These are phyloP conservation scores for Xerocomellus dryophilus DNA, from an alignment of 768 basidiomycete genomes.

Conservation along the genomic window DNA sequence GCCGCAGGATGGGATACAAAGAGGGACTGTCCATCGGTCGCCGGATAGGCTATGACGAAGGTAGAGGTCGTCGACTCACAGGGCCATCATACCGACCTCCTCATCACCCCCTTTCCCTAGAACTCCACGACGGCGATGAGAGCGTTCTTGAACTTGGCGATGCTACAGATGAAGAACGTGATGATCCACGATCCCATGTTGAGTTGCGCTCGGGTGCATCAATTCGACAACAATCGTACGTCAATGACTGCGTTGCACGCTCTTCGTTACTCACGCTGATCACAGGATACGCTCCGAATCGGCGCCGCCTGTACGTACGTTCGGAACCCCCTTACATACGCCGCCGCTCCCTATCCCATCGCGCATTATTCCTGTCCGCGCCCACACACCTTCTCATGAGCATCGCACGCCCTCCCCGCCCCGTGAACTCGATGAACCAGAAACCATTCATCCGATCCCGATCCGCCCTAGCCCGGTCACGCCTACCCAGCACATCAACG, in stretches of 20 bases:
- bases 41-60: constrained; percentile 29
- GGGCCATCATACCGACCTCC: constrained; percentile 12
- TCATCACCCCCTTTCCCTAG: constrained; percentile 10
- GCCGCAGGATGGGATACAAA: constrained; percentile 38
- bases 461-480: constrained; percentile 23
- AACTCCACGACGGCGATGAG: constrained; percentile 16
- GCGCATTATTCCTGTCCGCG: constrained; percentile 9
- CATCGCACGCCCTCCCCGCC: constrained; percentile 10
- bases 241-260: constrained; percentile 4
- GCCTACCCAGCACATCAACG: constrained; percentile 1
- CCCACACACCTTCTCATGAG: constrained; percentile 22
- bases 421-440: constrained; percentile 16
- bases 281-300: constrained; percentile 28
- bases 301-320: constrained; percentile 24
- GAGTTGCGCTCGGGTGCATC: constrained; percentile 18
- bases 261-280: constrained; percentile 13
- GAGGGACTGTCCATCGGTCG: constrained; percentile 40
- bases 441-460: constrained; percentile 29
- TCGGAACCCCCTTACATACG: constrained; percentile 11
- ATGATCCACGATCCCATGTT: constrained; percentile 13
- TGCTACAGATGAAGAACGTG: constrained; percentile 22
- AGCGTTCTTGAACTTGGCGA: constrained; percentile 10
- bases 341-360: constrained; percentile 26
- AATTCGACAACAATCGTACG: constrained; percentile 24
- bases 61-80: constrained; percentile 16